Base-by-base conservation (phyloP, 176 grass and related monocot species). In the Oryza rufipogon region DNA sequence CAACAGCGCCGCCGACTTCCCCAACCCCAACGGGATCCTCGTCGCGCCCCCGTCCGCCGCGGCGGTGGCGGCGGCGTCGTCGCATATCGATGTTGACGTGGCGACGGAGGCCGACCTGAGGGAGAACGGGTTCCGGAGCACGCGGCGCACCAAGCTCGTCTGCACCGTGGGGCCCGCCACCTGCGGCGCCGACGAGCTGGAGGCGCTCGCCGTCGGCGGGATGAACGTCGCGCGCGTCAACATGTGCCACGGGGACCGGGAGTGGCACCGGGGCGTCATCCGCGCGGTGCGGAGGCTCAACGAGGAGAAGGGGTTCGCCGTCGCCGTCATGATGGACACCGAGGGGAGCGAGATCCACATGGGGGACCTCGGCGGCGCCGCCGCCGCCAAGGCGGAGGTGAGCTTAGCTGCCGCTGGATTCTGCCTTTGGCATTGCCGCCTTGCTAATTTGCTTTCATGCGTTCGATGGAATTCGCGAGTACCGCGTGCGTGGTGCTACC, bases 321-420 rank as follows among this genome's bases (percentile, higher is more conserved):
- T 99, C 68, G 93, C 93, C 58, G 87, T 99, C 54, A 99, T 99
- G 96, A 94, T 99, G 93, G 96, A 99, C 71, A 99, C 96, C 2
- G 93, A 99, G 91, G 96, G 96, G 58, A 96, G 93, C 70, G 96
- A 99, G 83, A 99, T 99, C 75, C 93, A 96, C 80, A 96, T 99
- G 96, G 96, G 96, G 0, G 93, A 96, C 88, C 93, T 99, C 66
- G 96, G 96, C 22, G 93, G 96, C 28, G 87, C 93, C 2, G 20
- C 96, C 0, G 91, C 93, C 47, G 87, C 93, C 70, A 98, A 95
- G 83, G 93, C 91, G 17, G 93, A 98, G 96, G 93, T 98, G 66
- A 88, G 77, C 42, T 42, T 10, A 42, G 41, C 1, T 48, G 54
- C 32, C 15, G 23, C 9, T 63, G 1, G 15, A 48, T 87, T 77